phyloP scores from a whole-genome alignment of 2,329 filamentous ascomycete species.

The Cladophialophora chaetospira region DNA sequence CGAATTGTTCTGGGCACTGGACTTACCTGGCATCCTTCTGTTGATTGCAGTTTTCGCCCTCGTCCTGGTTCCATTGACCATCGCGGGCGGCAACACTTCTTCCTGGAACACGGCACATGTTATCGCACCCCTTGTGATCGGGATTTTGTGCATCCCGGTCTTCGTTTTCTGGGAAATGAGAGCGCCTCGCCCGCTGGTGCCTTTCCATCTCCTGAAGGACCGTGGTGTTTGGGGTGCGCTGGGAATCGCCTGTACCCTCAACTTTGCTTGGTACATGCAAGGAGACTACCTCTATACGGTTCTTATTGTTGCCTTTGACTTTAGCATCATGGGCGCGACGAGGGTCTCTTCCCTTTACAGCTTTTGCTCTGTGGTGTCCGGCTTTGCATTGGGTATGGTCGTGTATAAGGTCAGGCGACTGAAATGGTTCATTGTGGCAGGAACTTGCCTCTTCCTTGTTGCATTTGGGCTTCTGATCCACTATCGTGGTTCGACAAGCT shows the following conservation, averaged over 20 bases:
- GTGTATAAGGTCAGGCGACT: constrained; percentile 61
- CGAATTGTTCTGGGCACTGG: constrained; percentile 60
- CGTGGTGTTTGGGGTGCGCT: constrained; percentile 66
- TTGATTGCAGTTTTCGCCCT: constrained; percentile 55
- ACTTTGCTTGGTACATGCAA: constrained; percentile 64
- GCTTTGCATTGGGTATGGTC: constrained; percentile 58
- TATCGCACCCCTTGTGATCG: constrained; percentile 55
- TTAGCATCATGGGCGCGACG: constrained; percentile 58
- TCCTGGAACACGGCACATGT: constrained; percentile 57
- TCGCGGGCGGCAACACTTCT: constrained; percentile 53
- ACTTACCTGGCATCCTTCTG: constrained; percentile 55
- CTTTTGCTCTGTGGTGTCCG: constrained; percentile 59
- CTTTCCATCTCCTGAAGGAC: constrained; percentile 64
- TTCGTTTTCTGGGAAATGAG: constrained; percentile 59
- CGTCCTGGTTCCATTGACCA: constrained; percentile 59
- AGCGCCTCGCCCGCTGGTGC: constrained; percentile 55
- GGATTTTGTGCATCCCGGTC: constrained; percentile 51
- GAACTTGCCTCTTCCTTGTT: constrained; percentile 63
- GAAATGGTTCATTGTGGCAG: constrained; percentile 65
- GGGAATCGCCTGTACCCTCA: constrained; percentile 59
- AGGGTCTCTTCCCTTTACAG: constrained; percentile 63
- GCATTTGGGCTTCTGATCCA: constrained; percentile 66
- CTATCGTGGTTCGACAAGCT: constrained; percentile 57
- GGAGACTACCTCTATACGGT: constrained; percentile 67
- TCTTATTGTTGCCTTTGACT: constrained; percentile 63